phyloP scores from a whole-genome alignment of 768 basidiomycete genomes.

The Lenzites betulinus region DNA sequence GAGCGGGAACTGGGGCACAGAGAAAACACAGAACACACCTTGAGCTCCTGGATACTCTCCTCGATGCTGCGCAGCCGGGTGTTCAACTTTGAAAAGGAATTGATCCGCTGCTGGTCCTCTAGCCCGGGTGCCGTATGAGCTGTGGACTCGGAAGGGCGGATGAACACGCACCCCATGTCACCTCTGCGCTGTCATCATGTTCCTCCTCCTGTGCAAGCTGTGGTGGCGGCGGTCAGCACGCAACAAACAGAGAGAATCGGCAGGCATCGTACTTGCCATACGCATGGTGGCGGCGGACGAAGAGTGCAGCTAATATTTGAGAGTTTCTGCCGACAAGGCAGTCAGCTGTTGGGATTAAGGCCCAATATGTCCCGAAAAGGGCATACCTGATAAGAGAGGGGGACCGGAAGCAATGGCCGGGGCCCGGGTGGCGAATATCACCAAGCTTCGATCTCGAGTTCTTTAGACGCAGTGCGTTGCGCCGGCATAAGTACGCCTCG shows the following conservation, averaged over 20 bases:
- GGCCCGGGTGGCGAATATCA: too few species aligned
- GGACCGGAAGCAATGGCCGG: too few species aligned
- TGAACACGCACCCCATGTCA: conserved; percentile 73
- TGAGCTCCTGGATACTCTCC: conserved; percentile 69
- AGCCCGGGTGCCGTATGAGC: not conserved
- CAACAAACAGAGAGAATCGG: not conserved
- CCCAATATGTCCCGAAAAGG: not conserved
- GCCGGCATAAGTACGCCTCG: too few species aligned
- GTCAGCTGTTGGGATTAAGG: not conserved
- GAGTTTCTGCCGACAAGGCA: not conserved
- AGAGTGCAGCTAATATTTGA: not conserved
- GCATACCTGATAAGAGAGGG: not conserved
- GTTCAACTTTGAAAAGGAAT: conserved; percentile 89
- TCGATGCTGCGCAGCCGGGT: conserved; percentile 71
- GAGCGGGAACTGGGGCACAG: too few species aligned
- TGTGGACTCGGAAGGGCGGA: not conserved
- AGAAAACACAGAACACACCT: conserved; percentile 49
- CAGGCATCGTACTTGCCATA: conserved; percentile 20
- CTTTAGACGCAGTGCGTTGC: too few species aligned
- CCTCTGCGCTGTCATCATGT: conserved; percentile 70
- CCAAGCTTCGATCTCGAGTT: too few species aligned
- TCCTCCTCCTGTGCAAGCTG: conserved; percentile 80
- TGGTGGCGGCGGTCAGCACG: not conserved
- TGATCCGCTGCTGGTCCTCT: conserved; percentile 85
- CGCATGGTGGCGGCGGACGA: conserved; percentile 18